These are phyloP conservation scores for Phellopilus nigrolimitatus DNA, from an alignment of 1,284 basidiomycete species.

Conservation along the genomic window DNA sequence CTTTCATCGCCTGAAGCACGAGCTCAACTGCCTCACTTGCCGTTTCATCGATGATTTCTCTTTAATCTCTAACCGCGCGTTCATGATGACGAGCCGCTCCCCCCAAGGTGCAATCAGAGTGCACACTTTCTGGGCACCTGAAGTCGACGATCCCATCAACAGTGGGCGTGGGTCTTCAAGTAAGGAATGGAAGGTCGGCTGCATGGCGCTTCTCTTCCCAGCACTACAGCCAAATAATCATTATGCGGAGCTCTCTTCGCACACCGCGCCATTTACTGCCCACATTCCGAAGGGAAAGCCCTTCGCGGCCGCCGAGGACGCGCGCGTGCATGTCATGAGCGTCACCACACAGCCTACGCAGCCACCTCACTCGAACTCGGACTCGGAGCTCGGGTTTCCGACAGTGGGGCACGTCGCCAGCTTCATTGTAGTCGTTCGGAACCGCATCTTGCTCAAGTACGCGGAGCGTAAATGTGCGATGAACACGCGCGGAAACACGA, in stretches of 20 bases:
- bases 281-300: constrained; percentile 28
- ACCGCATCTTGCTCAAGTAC: constrained; percentile 12
- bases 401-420: constrained; percentile 6
- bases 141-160: constrained; percentile 6
- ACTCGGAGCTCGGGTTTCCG: constrained; percentile 6
- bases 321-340: constrained; percentile 42
- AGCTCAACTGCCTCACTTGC: neutral
- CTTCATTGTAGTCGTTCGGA: constrained; percentile 12
- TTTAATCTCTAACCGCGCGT: constrained; percentile 42
- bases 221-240: constrained; percentile 10
- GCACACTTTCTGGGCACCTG: constrained; percentile 30
- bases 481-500: neutral
- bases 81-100: constrained; percentile 35
- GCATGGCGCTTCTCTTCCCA: constrained; percentile 13
- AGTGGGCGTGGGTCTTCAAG: no score
- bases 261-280: constrained; percentile 35
- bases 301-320: constrained; percentile 36
- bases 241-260: constrained; percentile 12
- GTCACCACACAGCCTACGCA: constrained; percentile 22
- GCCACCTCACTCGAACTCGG: constrained; percentile 13
- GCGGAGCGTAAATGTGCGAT: neutral
- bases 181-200: no score
- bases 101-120: constrained; percentile 36
- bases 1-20: neutral
- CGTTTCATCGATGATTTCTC: constrained; percentile 38